Evolutionary conservation across 257 asterid genomes (phyloP).

Genomic region (Mitragyna speciosa): DNA sequence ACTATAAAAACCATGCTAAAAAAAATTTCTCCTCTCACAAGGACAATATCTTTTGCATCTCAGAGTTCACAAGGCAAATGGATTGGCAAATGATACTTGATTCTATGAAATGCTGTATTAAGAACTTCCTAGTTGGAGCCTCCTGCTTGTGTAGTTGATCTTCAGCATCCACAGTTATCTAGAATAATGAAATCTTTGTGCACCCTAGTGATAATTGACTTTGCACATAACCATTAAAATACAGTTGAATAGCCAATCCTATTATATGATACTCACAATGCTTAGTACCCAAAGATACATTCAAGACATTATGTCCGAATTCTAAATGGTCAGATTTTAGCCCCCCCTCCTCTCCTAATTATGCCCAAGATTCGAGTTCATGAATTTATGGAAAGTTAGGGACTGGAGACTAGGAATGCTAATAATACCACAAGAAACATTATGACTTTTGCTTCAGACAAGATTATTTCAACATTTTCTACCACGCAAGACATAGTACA

Average conservation of each 20-base stretch:
- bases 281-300: neutral
- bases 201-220: neutral
- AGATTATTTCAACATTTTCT: too few species aligned
- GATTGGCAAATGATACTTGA: neutral
- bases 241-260: neutral
- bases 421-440: neutral
- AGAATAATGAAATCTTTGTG: neutral
- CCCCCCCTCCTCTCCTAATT: neutral
- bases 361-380: neutral
- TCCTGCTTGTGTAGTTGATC: neutral
- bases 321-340: neutral
- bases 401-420: neutral
- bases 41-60: neutral
- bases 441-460: too few species aligned
- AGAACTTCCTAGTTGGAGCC: neutral
- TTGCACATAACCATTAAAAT: neutral
- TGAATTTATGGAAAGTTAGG: too few species aligned
- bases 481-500: too few species aligned
- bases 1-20: neutral
- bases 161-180: neutral
- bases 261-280: neutral
- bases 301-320: neutral
- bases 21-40: neutral
- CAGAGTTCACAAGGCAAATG: neutral
- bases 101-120: neutral